Conservation (phyloP, 371 early-diverging fungal species). For the Funneliformis caledonium region DNA sequence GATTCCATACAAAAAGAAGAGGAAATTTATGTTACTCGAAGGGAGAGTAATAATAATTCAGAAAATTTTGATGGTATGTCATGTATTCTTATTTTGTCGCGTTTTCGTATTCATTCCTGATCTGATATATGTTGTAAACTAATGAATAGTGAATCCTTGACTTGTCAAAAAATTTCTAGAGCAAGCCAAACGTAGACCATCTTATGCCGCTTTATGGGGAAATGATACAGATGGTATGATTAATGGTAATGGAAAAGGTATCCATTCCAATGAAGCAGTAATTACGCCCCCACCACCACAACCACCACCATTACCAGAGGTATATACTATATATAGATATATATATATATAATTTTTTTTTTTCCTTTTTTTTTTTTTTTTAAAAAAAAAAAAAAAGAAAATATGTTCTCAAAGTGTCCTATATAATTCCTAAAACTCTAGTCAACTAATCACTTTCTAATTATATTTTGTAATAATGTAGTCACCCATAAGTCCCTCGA, state of each 20-base stretch:
- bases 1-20: conserved; percentile 58
- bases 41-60: conserved; percentile 40
- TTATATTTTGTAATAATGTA: neutral
- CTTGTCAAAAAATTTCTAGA: neutral
- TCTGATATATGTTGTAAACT: neutral
- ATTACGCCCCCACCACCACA: neutral
- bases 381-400: too few species aligned
- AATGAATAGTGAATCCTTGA: neutral
- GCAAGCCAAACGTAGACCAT: neutral
- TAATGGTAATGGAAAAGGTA: conserved; percentile 37
- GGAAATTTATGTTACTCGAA: conserved; percentile 59
- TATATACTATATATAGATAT: neutral
- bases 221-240: neutral
- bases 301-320: conserved; percentile 11
- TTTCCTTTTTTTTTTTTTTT: neutral
- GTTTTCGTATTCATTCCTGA: neutral
- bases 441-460: neutral
- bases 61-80: conserved; percentile 25
- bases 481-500: conserved; percentile 31
- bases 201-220: conserved; percentile 22
- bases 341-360: conserved; percentile 2
- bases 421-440: too few species aligned
- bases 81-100: neutral
- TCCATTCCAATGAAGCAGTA: conserved; percentile 22
- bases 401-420: too few species aligned